Evolutionary conservation across 1,139 yeast species (phyloP).

Genomic region (Groenewaldozyma sp.): DNA sequence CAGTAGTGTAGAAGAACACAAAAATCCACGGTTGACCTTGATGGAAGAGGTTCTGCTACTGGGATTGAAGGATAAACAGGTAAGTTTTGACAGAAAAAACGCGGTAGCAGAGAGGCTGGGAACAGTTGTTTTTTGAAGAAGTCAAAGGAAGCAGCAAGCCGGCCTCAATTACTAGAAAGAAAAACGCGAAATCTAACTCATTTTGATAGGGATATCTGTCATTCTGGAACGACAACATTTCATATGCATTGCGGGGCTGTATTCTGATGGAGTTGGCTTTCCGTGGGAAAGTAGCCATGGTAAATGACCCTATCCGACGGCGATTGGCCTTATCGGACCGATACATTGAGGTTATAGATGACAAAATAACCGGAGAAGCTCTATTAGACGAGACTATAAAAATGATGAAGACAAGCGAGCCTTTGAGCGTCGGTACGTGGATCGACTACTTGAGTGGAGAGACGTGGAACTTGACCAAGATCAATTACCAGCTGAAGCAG

Average conservation of each 20-base stretch:
- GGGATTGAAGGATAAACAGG: slow-evolving; percentile 93
- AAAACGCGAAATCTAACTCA: too few species aligned
- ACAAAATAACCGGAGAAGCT: slow-evolving; percentile 88
- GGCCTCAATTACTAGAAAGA: background rate
- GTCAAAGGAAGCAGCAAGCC: too few species aligned
- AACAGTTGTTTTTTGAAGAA: too few species aligned
- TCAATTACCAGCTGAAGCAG: slow-evolving; percentile 90
- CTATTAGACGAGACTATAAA: slow-evolving; percentile 87
- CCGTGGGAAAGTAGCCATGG: slow-evolving; percentile 79
- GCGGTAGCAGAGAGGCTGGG: too few species aligned
- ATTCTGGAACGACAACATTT: slow-evolving; percentile 96
- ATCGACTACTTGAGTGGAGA: slow-evolving; percentile 87
- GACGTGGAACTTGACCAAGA: slow-evolving; percentile 94
- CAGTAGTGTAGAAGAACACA: slow-evolving; percentile 39
- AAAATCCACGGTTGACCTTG: slow-evolving; percentile 66
- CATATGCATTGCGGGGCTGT: slow-evolving; percentile 93
- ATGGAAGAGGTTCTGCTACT: slow-evolving; percentile 93
- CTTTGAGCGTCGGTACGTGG: slow-evolving; percentile 83
- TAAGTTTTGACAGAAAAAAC: too few species aligned
- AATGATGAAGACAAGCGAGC: slow-evolving; percentile 79
- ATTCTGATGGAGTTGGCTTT: slow-evolving; percentile 86
- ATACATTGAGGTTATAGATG: slow-evolving; percentile 76
- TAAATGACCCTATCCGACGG: slow-evolving; percentile 88
- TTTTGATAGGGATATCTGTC: slow-evolving; percentile 90
- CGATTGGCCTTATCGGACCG: slow-evolving; percentile 84